These are phyloP conservation scores for Biscogniauxia mediterranea DNA, from an alignment of 2,329 filamentous ascomycete genomes.

Conservation along the genomic window DNA sequence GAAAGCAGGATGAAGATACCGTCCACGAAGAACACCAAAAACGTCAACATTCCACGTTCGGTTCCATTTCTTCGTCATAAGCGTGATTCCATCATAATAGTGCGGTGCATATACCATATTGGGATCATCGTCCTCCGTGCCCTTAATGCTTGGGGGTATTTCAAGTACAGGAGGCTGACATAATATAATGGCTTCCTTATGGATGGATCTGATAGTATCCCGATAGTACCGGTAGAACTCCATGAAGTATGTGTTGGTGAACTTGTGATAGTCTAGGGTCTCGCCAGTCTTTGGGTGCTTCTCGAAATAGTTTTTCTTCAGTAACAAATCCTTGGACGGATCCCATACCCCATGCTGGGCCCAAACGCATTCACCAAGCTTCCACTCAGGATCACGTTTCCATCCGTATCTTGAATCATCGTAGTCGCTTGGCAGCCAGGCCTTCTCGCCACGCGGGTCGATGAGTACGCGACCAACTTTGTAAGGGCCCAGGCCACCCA, in stretches of 20 bases:
- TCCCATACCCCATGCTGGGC: constrained; percentile 98
- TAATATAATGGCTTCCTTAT: constrained; percentile 80
- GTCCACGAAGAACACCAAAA: constrained; percentile 83
- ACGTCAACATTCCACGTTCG: constrained; percentile 96
- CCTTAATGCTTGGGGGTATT: constrained; percentile 84
- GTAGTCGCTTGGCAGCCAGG: constrained; percentile 80
- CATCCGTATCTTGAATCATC: constrained; percentile 88
- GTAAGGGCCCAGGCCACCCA: constrained; percentile 88
- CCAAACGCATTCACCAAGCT: constrained; percentile 92
- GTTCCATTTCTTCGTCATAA: constrained; percentile 99
- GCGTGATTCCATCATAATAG: constrained; percentile 93
- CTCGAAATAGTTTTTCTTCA: constrained; percentile 85
- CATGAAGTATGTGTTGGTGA: constrained; percentile 91
- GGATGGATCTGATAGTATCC: constrained; percentile 70
- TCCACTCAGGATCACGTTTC: constrained; percentile 85
- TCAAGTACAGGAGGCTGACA: constrained; percentile 92
- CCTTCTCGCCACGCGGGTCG: constrained; percentile 80
- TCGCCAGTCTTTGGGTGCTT: constrained; percentile 74
- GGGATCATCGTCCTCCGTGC: constrained; percentile 81
- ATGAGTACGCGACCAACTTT: constrained; percentile 81
- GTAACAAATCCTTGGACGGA: constrained; percentile 68
- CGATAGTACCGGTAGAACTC: constrained; percentile 76
- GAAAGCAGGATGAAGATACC: constrained; percentile 84
- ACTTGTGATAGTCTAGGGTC: constrained; percentile 74
- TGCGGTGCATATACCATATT: constrained; percentile 92